These are phyloP conservation scores for Saccharata proteae DNA, from an alignment of 2,329 filamentous ascomycete genomes.

Conservation along the genomic window DNA sequence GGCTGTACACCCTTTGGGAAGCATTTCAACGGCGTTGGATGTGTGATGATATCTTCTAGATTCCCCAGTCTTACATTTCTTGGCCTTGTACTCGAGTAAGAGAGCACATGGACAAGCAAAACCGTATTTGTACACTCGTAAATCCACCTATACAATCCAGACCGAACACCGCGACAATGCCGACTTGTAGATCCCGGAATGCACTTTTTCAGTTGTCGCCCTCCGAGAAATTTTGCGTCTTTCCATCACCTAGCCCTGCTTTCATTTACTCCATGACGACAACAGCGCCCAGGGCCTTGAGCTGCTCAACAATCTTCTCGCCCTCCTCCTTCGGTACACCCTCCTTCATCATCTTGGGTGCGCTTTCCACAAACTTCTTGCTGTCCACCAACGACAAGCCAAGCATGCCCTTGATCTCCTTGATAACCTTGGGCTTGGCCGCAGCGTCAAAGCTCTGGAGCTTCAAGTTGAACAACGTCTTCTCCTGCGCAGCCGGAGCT, in stretches of 20 bases:
- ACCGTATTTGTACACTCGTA: slow-evolving; percentile 24
- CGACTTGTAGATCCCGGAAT: no score
- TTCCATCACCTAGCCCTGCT: no score
- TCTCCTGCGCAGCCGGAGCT: slow-evolving; percentile 75
- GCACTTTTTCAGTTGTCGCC: no score
- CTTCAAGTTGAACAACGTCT: slow-evolving; percentile 96
- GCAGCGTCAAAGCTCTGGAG: slow-evolving; percentile 77
- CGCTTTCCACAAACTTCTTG: slow-evolving; percentile 99
- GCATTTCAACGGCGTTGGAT: no score
- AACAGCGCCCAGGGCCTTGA: slow-evolving; percentile 87
- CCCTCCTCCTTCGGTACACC: slow-evolving; percentile 97
- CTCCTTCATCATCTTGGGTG: slow-evolving; percentile 98
- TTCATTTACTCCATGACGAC: slow-evolving; percentile 72
- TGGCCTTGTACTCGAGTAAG: no score
- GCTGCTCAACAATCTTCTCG: slow-evolving; percentile 90
- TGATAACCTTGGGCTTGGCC: slow-evolving; percentile 98
- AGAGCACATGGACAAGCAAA: no score
- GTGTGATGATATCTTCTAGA: no score
- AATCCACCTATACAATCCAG: slow-evolving; percentile 23
- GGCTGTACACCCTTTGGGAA: no score
- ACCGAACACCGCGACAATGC: slow-evolving; percentile 8
- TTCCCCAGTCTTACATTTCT: no score
- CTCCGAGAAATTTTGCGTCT: no score
- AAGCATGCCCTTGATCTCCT: slow-evolving; percentile 95
- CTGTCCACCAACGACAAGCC: slow-evolving; percentile 94